Evolutionary conservation across 371 early-diverging fungal genomes (phyloP), one percentile per base, ranked within the genome.

Genomic region (Apophysomyces elegans): DNA sequence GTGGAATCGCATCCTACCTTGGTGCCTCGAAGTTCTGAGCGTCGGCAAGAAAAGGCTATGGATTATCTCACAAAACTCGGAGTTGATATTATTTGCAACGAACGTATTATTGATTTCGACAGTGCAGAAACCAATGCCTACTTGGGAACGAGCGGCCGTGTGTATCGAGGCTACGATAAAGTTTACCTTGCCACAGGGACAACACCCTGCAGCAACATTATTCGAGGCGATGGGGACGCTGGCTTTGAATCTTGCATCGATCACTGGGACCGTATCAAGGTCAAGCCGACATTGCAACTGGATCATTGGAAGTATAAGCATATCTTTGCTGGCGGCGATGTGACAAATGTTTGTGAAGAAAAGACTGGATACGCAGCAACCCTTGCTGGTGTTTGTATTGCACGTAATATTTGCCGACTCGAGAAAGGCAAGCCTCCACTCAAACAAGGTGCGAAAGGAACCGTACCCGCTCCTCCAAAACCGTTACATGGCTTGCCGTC

Each of bases 291-390:
- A 11, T 63, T 87, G 62, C 90, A 90, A 64, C 59, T 90, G 5
- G 77, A 78, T 54, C 81, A 87, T 32, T 76, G 73, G 11, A 79
- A 78, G 18, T 81, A 83, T 50, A 68, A 75, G 2, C 79, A 86
- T 64, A 85, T 90, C 57, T 89, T 88, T 66, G 79, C 86, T 5
- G 85, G 87, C 3, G 90, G 90, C 4, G 90, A 90, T 62, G 86
- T 87, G 56, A 77, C 83, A 38, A 80, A 88, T 13, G 72, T 81
- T 0, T 66, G 72, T 37, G 86, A 86, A 63, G 85, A 86, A 69
- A 84, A 85, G 68, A 83, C 85, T 2, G 86, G 81, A n/a, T 81
- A 81, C 35, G 73, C 86, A 11, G 86, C 84, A 39, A 83, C 83
- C 37, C 66, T 83, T 37, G 83, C 76, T 43, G 79, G 76, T 38